Evolutionary conservation across 805 yeast species (phyloP), one percentile per base, ranked within the genome.

Genomic region (Saccharomycopsis sp.): DNA sequence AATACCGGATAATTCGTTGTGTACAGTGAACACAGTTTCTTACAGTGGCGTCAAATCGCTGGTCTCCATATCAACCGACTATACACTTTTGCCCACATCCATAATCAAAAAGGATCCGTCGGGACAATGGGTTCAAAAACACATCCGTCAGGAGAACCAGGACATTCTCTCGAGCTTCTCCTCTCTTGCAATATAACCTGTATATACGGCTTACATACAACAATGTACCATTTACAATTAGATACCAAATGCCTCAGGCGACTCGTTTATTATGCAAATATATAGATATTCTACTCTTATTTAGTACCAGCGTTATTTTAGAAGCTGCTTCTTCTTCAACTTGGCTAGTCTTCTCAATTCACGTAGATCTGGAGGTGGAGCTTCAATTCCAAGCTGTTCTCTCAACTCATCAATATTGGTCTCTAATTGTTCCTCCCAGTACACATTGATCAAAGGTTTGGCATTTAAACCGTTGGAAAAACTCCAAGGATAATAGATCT

Each of bases 401-500:
- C 97, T 82, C 53, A 94, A 73, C 66, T 86, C 90, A 58, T 83
- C 76, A 3, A 89, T 81, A 68, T 91, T 93, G 62, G 77, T 77
- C 24, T 85, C 88, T 65, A 94, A 75, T 20, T 84, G 72, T 51
- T 89, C 80, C 69, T 94, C 98, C 99, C 99, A 93, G 69, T 88
- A 89, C 0, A 93, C 91, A 68, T 89, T 89, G 57, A 93, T 84
- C 67, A 94, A 76, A 1, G 94, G 87, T 66, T 85, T 84, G 55
- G 90, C 81, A 58, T 81, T 76, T 56, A 84, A 72, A 1, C 97
- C 96, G 58, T 86, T 85, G 52, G 75, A 73, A 29, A 88, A 66
- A 1, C 96, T 96, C 97, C 97, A 91, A 2, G 96, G 97, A 64
- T 90, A 80, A 68, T 89, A 93, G 12, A 86, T 80, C 42, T 82